Evolutionary conservation across 2,329 filamentous ascomycete genomes (phyloP).

Genomic region (Moelleriella libera): DNA sequence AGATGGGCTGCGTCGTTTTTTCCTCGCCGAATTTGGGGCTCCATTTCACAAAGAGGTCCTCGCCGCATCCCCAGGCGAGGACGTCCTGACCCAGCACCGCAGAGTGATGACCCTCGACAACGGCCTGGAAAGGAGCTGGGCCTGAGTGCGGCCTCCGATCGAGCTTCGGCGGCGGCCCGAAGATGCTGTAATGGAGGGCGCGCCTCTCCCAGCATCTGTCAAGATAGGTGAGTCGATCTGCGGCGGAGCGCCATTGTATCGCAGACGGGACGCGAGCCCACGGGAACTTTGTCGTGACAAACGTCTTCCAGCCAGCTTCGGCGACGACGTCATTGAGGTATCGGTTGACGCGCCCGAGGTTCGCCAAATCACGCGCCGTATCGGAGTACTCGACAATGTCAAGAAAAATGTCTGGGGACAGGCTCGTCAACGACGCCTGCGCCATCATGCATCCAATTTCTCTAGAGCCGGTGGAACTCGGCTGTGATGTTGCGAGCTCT

Average conservation of each 20-base stretch:
- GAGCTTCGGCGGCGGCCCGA: conserved; percentile 5
- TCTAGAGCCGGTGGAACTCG: no score
- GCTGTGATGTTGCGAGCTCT: no score
- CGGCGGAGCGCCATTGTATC: conserved; percentile 21
- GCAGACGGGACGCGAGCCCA: conserved; percentile 15
- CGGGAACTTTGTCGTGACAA: conserved; percentile 29
- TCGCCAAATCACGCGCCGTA: conserved; percentile 31
- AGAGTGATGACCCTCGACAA: conserved; percentile 29
- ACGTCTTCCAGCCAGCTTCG: conserved; percentile 33
- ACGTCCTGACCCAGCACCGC: conserved; percentile 26
- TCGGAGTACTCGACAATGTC: conserved; percentile 32
- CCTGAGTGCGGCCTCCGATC: conserved; percentile 16
- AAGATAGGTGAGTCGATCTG: conserved; percentile 33
- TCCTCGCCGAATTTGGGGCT: conserved; percentile 13
- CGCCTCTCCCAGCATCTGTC: conserved; percentile 39
- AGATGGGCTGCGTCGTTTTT: conserved; percentile 10
- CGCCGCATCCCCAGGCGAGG: conserved; percentile 35
- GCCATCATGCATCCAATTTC: background rate
- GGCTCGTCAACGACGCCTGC: conserved; percentile 19
- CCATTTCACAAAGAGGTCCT: conserved; percentile 31
- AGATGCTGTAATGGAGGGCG: conserved; percentile 20
- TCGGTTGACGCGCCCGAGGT: conserved; percentile 23
- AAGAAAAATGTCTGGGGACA: conserved; percentile 36
- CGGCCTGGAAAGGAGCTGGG: conserved; percentile 26
- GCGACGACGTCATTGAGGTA: conserved; percentile 23